Base-by-base conservation (phyloP, 129 eudicot genomes). In the Cynara cardunculus region DNA sequence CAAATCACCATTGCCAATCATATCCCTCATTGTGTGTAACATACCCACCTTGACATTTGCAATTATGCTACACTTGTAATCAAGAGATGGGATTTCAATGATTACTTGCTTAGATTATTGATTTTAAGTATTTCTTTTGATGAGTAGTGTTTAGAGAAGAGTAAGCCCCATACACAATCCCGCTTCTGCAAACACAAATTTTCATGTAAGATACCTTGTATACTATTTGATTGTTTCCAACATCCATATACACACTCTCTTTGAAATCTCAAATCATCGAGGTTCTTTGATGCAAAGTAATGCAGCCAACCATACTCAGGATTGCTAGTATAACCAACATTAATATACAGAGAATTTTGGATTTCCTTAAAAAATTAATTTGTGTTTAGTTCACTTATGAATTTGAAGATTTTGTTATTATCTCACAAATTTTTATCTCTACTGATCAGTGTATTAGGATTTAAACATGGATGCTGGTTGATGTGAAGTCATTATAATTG, bases 391-490 rank as follows among this genome's bases (percentile, higher is more conserved):
- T 2, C 27, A 64, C 10, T 64, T 24, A 22, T 64, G 69, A 64
- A 64, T 8, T 22, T 19, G 75, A 64, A 31, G 59, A 31, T 69
- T 49, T 69, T 82, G 72, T 59, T 26, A 39, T 27, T 49, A 44
- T 74, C 8, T 3, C 14, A 56, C 25, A 59, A 76, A 68, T 44
- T 49, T 75, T 69, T 74, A 81, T 28, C 76, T 21, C 35, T 74
- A 66, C 62, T 46, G 14, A n/a, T 69, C 25, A 28, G 37, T 49
- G 71, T 31, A 10, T 69, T 76, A 69, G 14, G 46, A 32, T 7
- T 34, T 53, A 24, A 56, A 53, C 74, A 74, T 66, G 80, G 80
- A 67, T 75, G 62, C 56, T 53, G 61, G 70, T 74, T 69, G 74
- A 68, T 75, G 64, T 31, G 65, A 64, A 35, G 65, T 71, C 46